Base-by-base conservation (phyloP, 345 rosid genomes). In the Eucalyptus sp. region DNA sequence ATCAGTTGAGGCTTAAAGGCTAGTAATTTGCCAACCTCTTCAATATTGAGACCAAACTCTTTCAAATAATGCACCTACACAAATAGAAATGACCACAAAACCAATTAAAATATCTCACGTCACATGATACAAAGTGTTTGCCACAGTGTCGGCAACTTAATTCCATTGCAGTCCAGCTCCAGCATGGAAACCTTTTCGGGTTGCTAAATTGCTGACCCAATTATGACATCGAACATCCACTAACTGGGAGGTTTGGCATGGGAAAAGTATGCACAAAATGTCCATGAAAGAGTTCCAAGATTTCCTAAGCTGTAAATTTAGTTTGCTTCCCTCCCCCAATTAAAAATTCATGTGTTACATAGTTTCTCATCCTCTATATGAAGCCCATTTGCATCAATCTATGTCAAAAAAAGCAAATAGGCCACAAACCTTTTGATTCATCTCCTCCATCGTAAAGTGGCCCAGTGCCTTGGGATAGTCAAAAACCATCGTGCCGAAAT, bases 401-500 rank as follows among this genome's bases (percentile, higher is more conserved):
- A 33, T 88, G 54, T 84, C 46, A 50, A 80, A 44, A 87, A 56
- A 29, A 89, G n/a, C 60, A 79, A 31, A 83, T 46, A 89, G 46
- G 8, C 8, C 83, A 10, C 15, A 52, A 89, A 97, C 99, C 98
- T 96, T 96, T 88, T 92, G 92, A 87, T 95, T 94, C 99, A 98
- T 98, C 93, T 95, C 98, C 89, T 95, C 93, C 86, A 96, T 89
- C 6, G 96, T 93, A 85, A 92, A 96, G 89, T 89, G 89, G 25
- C 98, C 98, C 29, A 96, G 94, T 29, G 92, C 95, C 90, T 95
- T 95, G 22, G 99, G 99, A 90, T 91, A 97, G 89, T 96, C 98
- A 84, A 92, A 97, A 66, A 97, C 96, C 99, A 98, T 96, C 2
- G 98, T 97, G 90, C 99, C 98, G 88, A 98, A 98, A 92, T 96